These are phyloP conservation scores for Lasiosphaeria miniovina DNA, from an alignment of 495 filamentous ascomycete species.

Conservation along the genomic window DNA sequence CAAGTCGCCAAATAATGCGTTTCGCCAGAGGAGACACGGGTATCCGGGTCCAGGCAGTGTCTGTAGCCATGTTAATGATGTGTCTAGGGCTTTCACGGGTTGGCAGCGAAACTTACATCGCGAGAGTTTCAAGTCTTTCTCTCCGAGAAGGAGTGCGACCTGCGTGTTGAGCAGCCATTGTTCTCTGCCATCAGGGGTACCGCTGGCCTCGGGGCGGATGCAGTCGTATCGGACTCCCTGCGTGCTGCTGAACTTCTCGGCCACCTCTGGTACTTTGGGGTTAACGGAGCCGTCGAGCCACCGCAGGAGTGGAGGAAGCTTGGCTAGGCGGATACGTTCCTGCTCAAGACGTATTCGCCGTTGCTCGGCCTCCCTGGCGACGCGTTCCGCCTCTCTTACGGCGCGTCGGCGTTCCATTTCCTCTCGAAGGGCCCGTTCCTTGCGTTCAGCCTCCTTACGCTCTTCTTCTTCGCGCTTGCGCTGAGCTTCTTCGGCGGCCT, in stretches of 20 bases:
- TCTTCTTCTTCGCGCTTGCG: constrained; percentile 43
- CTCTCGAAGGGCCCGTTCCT: constrained; percentile 42
- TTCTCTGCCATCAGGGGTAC: constrained; percentile 51
- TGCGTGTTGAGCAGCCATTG: constrained; percentile 77
- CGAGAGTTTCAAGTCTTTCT: constrained; percentile 70
- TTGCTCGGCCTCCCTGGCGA: constrained; percentile 56
- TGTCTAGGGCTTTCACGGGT: neutral
- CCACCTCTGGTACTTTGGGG: constrained; percentile 45
- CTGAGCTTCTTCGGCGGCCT: constrained; percentile 44
- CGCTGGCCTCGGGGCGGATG: constrained; percentile 45
- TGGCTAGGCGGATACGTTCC: constrained; percentile 46
- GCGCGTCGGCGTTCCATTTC: constrained; percentile 56
- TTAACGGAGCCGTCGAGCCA: constrained; percentile 52
- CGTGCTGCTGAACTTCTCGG: constrained; percentile 49
- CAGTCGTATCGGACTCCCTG: constrained; percentile 55
- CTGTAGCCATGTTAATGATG: constrained; percentile 34
- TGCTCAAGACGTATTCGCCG: constrained; percentile 45
- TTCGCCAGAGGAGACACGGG: constrained; percentile 48
- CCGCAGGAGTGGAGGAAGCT: constrained; percentile 49
- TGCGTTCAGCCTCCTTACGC: constrained; percentile 14
- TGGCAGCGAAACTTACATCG: constrained; percentile 55
- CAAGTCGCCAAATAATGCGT: constrained; percentile 45
- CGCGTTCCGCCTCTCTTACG: constrained; percentile 54
- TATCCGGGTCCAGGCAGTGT: constrained; percentile 65
- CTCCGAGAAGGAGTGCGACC: constrained; percentile 69